Evolutionary conservation across 1,139 yeast genomes (phyloP).

Genomic region (Pichia sp.): DNA sequence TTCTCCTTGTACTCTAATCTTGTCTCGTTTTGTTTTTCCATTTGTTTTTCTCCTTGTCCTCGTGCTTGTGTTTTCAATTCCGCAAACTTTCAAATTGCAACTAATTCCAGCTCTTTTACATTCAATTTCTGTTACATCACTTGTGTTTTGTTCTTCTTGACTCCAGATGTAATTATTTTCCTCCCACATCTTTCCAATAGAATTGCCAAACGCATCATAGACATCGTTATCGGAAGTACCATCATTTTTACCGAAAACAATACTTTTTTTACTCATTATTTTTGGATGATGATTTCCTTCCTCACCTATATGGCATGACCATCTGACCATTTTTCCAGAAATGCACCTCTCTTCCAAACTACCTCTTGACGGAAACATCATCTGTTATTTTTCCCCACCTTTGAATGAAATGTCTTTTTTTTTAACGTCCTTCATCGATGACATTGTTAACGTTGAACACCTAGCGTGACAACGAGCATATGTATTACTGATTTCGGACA

Average conservation of each 20-base stretch:
- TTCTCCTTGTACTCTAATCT: conserved; percentile 6
- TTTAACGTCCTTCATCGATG: not conserved
- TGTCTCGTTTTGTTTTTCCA: not conserved
- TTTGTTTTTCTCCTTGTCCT: conserved; percentile 2
- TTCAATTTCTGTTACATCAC: not conserved
- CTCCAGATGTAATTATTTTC: not conserved
- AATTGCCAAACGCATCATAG: not conserved
- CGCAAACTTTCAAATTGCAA: not conserved
- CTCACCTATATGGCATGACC: not conserved
- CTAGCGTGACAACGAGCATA: too few relatives aligned
- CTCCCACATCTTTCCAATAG: not conserved
- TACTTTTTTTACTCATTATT: not conserved
- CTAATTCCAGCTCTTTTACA: not conserved
- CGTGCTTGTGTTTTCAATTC: not conserved
- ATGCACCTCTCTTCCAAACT: not conserved
- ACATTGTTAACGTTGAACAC: not conserved
- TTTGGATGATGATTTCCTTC: not conserved
- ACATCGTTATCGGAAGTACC: too few relatives aligned
- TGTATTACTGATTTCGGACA: not conserved
- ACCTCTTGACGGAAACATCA: not conserved
- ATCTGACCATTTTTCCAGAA: not conserved
- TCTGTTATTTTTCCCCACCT: not conserved
- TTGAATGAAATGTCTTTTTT: not conserved
- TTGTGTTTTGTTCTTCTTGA: not conserved
- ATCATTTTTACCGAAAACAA: not conserved